A percentile compares a stretch with the other conserved stretches of the same genome.
Evolutionary conservation across 495 filamentous ascomycete genomes (phyloP).

Genomic region (Talaromyces wortmannii): DNA sequence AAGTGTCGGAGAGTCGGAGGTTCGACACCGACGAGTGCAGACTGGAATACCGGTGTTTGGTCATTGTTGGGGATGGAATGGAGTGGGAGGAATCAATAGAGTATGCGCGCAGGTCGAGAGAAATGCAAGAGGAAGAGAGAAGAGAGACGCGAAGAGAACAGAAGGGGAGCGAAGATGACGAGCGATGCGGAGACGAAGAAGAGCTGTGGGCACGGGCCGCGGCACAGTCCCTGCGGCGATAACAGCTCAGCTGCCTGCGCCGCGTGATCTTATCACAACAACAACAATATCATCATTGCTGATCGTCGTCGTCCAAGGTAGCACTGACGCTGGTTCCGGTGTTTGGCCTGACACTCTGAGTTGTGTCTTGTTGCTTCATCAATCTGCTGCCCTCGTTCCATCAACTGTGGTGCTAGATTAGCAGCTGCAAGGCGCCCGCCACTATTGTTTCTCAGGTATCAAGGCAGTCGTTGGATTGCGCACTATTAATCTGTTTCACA

Average conservation of each 20-base stretch:
- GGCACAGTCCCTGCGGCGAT: neutral
- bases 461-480: no score
- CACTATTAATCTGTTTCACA: no score
- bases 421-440: no score
- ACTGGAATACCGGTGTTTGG: slow-evolving; percentile 12
- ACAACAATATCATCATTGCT: neutral
- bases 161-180: neutral
- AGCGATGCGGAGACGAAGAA: neutral
- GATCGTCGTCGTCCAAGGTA: neutral
- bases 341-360: no score
- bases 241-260: neutral
- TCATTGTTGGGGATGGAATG: slow-evolving; percentile 11
- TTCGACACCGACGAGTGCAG: slow-evolving; percentile 14
- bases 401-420: no score
- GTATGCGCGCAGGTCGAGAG: neutral
- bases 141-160: neutral
- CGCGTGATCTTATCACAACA: neutral
- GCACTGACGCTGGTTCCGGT: no score
- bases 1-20: slow-evolving; percentile 16
- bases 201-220: neutral
- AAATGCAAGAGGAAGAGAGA: neutral
- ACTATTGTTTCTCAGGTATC: no score
- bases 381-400: no score
- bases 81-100: no score
- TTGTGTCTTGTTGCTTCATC: no score